phyloP scores from a whole-genome alignment of 306 rosid species.

The Adenanthera pavonina region DNA sequence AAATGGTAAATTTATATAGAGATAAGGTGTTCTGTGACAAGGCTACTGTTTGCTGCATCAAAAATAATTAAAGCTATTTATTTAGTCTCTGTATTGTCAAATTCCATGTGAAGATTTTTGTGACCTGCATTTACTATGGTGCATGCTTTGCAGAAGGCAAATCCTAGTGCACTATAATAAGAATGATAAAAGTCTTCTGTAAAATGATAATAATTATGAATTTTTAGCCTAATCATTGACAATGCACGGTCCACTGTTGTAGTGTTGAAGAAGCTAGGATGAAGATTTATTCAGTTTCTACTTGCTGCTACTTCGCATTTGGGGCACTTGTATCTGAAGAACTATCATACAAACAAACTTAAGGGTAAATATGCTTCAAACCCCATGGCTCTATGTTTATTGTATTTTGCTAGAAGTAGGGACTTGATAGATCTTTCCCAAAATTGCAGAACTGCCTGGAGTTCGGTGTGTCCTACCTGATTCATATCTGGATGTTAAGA shows the following conservation, averaged over 20 bases:
- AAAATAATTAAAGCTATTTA: not conserved
- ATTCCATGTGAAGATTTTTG: not conserved
- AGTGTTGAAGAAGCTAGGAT: conserved; percentile 93
- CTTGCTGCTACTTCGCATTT: conserved; percentile 84
- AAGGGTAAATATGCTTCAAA: conserved; percentile 60
- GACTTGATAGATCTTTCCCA: not conserved
- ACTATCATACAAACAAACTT: conserved; percentile 66
- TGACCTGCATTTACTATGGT: not conserved
- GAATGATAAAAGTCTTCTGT: not conserved
- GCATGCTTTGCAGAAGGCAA: not conserved
- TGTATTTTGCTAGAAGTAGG: not conserved
- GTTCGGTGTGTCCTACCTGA: conserved; percentile 99
- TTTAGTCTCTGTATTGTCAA: not conserved
- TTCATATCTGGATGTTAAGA: conserved; percentile 90
- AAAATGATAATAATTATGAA: not conserved
- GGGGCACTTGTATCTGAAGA: conserved; percentile 93
- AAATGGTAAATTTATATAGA: not conserved
- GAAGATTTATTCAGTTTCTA: conserved; percentile 96
- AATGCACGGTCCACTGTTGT: not conserved
- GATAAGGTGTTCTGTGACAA: not conserved
- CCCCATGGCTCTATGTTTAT: not conserved
- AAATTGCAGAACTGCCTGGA: conserved; percentile 67
- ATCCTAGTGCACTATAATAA: not conserved
- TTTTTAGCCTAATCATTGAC: not conserved
- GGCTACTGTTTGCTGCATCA: not conserved